Evolutionary conservation across 495 filamentous ascomycete species (phyloP).

Genomic region (Oidiodendron maius): DNA sequence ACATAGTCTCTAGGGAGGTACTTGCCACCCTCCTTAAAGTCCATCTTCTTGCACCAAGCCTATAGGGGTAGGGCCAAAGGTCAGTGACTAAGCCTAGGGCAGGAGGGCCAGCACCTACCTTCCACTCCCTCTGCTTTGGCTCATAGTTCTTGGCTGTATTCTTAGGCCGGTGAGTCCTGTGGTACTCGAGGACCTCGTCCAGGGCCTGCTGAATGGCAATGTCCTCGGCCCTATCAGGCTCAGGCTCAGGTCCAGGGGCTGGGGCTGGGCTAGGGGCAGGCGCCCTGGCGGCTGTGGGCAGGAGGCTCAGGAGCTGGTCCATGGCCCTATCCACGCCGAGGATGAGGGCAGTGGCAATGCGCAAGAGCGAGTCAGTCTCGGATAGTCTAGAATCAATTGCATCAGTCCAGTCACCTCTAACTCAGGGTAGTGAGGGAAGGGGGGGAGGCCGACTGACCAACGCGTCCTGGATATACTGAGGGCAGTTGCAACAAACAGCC

Average conservation of each 20-base stretch:
- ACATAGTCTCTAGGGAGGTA: too few species aligned
- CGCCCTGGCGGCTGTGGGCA: too few species aligned
- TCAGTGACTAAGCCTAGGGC: too few species aligned
- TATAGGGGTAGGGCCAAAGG: too few species aligned
- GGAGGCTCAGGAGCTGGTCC: too few species aligned
- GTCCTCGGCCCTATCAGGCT: neutral
- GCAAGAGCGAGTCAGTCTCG: neutral
- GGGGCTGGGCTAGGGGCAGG: too few species aligned
- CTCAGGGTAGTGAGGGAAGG: neutral
- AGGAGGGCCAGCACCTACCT: too few species aligned
- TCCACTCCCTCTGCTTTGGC: neutral
- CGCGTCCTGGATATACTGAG: neutral
- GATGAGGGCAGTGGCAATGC: neutral
- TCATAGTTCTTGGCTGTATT: neutral
- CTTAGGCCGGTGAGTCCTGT: neutral
- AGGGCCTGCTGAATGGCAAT: neutral
- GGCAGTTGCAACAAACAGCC: neutral
- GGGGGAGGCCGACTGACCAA: neutral
- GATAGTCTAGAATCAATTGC: neutral
- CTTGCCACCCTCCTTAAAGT: too few species aligned
- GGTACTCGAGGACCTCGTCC: neutral
- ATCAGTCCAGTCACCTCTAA: neutral
- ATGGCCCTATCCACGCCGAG: neutral
- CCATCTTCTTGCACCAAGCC: too few species aligned
- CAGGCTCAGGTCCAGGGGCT: too few species aligned